phyloP scores from a whole-genome alignment of 2,329 filamentous ascomycete species.

The Chalaropsis ovoidea region DNA sequence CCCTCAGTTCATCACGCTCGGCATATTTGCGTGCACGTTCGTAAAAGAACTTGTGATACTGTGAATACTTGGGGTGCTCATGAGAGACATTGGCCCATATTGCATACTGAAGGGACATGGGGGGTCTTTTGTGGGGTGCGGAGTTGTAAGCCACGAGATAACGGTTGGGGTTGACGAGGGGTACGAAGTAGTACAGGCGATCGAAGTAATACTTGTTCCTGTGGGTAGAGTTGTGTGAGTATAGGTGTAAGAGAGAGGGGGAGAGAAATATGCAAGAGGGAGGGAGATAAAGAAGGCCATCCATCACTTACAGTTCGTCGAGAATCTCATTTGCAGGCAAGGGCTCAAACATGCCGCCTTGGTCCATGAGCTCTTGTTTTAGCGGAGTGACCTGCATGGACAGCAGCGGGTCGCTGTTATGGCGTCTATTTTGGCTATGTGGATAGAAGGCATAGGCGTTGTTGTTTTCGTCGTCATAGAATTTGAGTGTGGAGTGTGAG shows the following conservation, averaged over 20 bases:
- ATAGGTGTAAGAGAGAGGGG: not conserved
- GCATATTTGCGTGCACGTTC: constrained; percentile 70
- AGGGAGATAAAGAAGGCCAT: not conserved
- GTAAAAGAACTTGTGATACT: constrained; percentile 70
- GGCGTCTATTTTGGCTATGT: not conserved
- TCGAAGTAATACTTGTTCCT: constrained; percentile 68
- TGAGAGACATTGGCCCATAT: constrained; percentile 77
- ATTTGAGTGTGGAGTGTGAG: constrained; percentile 37
- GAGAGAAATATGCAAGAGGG: not conserved
- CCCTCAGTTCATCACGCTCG: constrained; percentile 74
- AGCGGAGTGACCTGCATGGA: not conserved
- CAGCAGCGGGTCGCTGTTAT: not conserved
- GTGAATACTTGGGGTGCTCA: constrained; percentile 59
- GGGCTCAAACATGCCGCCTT: constrained; percentile 75
- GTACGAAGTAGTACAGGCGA: constrained; percentile 59
- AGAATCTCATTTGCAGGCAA: constrained; percentile 69
- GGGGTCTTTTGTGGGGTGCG: constrained; percentile 63
- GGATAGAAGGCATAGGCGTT: not conserved
- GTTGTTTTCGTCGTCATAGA: constrained; percentile 28
- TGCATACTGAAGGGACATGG: constrained; percentile 72
- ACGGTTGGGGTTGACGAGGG: constrained; percentile 66
- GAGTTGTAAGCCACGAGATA: constrained; percentile 66
- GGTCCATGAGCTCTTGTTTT: constrained; percentile 49
- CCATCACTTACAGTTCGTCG: constrained; percentile 59
- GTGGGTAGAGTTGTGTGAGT: constrained; percentile 20